phyloP scores from a whole-genome alignment of 805 yeast species.

The Wickerhamiella sergipiensis region DNA sequence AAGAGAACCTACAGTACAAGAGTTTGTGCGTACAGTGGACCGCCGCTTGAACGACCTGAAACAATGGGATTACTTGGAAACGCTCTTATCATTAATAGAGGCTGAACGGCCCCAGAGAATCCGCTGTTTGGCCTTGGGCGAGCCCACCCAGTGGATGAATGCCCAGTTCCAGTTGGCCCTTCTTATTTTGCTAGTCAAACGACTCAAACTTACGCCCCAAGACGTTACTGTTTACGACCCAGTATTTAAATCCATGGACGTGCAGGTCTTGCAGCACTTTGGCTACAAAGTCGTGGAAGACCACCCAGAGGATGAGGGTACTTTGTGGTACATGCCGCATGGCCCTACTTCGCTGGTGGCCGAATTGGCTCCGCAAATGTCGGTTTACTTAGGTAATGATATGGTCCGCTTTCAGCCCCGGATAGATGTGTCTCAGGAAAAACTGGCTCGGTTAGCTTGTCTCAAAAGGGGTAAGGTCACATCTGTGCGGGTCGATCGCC shows the following conservation, averaged over 20 bases:
- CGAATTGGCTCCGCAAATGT: constrained; percentile 8
- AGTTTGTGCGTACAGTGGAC: background rate
- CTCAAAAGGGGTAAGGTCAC: constrained; percentile 3
- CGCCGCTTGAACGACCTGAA: background rate
- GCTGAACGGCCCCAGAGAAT: constrained; percentile 20
- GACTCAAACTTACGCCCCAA: constrained; percentile 7
- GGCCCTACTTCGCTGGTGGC: constrained; percentile 39
- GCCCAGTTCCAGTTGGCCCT: constrained; percentile 58
- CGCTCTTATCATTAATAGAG: background rate
- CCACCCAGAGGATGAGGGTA: constrained; percentile 15
- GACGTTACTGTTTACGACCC: constrained; percentile 52
- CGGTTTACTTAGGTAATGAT: constrained; percentile 17
- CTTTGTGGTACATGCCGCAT: constrained; percentile 56
- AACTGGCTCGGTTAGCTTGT: constrained; percentile 1
- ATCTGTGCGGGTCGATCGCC: constrained; percentile 2
- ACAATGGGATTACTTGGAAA: background rate
- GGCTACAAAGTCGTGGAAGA: constrained; percentile 21
- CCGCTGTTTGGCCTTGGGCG: constrained; percentile 62
- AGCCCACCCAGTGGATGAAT: constrained; percentile 33
- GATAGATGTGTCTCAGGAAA: constrained; percentile 25
- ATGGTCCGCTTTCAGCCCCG: constrained; percentile 11
- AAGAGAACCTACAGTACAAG: background rate
- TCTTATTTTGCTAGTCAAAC: constrained; percentile 29
- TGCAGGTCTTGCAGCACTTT: constrained; percentile 20
- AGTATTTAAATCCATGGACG: constrained; percentile 37